Base-by-base conservation (phyloP, 306 rosid species). In the Quillaja saponaria region DNA sequence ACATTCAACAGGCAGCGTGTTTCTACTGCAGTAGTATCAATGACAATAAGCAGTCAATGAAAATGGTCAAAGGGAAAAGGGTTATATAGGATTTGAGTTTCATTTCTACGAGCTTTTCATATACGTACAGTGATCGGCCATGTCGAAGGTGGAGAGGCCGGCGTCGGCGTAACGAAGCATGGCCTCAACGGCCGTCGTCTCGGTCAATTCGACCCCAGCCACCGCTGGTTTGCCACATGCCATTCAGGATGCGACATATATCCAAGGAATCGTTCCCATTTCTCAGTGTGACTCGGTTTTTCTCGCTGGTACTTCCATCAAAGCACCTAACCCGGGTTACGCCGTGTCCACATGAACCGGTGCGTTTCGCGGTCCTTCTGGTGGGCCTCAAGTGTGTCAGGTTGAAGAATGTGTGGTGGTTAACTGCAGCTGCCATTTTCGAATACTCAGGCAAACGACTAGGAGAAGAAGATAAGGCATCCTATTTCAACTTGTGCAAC, bases 181-280 rank as follows among this genome's bases (percentile, higher is more conserved):
- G 34, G 96, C 90, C 39, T 88, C 88, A 7, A 86, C 94, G n/a
- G 76, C 91, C 87, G 73, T 69, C 80, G 78, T 88, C 69, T 46
- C 95, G 78, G 66, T 92, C 94, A 56, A 92, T 92, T 54, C 83
- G 76, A 3, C 95, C 96, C 96, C 94, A 88, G 5, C 85, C 95
- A 0, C 95, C 98, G 14, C 95, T 84, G 1, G 94, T 82, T 73
- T 88, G 95, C 96, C 95, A 92, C 94, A 92, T 84, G 47, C 90
- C 90, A 48, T 92, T 88, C 12, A 92, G 75, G 12, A 86, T 84
- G 52, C 96, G 74, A 78, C 87, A 84, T 55, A 92, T 82, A 4
- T 77, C 81, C 35, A 92, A 53, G 7, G 86, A 88, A 85, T 88
- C 90, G 58, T 74, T 74, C 50, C 84, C 76, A 72, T 66, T 82